A percentile compares a stretch with the other conserved stretches of the same genome.
phyloP scores from a whole-genome alignment of 371 early-diverging fungal species.

The Polyrhizophydium stewartii region DNA sequence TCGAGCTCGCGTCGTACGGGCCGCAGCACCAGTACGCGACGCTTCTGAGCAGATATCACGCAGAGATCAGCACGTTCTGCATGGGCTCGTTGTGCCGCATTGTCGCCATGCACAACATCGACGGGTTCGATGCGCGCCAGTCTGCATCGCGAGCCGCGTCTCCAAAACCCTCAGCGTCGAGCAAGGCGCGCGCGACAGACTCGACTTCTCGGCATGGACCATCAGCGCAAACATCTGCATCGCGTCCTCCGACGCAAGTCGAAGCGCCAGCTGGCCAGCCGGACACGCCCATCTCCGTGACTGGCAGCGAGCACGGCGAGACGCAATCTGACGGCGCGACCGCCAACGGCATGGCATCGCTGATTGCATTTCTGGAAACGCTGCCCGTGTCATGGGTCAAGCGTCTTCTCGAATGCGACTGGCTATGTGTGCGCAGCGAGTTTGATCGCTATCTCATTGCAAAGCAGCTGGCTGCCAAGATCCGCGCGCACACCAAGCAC shows the following conservation, averaged over 20 bases:
- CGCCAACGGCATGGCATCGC: neutral
- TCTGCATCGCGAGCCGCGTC: too few species aligned
- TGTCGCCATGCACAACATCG: too few species aligned
- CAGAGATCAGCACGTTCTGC: constrained; percentile 15
- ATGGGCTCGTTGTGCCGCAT: constrained; percentile 6
- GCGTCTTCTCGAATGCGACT: constrained; percentile 21
- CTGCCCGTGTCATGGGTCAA: constrained; percentile 29
- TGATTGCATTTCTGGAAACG: constrained; percentile 2
- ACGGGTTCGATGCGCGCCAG: too few species aligned
- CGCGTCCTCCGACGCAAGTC: neutral
- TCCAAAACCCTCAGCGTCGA: too few species aligned
- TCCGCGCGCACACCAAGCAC: too few species aligned
- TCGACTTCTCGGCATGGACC: too few species aligned
- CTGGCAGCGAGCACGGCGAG: neutral
- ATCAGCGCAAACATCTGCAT: neutral
- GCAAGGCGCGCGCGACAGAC: too few species aligned
- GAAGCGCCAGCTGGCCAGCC: neutral
- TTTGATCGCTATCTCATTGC: constrained; percentile 28
- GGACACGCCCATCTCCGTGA: neutral
- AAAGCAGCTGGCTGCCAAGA: too few species aligned
- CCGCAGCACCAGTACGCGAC: constrained; percentile 12
- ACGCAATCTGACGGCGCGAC: neutral
- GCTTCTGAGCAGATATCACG: constrained; percentile 8
- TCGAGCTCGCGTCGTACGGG: constrained; percentile 10
- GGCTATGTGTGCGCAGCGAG: constrained; percentile 19